Base-by-base conservation (phyloP, 805 yeast genomes). In the Candida chauliodis region DNA sequence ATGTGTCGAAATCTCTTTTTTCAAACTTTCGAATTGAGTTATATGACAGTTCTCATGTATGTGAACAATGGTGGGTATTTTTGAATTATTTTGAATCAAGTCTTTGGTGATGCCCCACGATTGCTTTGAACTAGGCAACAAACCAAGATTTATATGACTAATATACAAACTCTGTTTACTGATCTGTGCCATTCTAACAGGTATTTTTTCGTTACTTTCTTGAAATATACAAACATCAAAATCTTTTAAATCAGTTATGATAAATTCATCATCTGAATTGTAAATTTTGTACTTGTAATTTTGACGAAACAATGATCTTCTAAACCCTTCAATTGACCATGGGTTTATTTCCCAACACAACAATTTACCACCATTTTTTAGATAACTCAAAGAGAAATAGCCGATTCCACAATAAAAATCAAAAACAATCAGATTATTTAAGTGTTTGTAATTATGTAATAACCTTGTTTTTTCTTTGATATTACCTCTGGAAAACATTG, bases 401-500 rank as follows among this genome's bases (percentile, higher is more conserved):
- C 96, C 96, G 34, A 87, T 88, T 0, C 96, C 96, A 21, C 84
- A 79, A 55, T 87, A 87, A 30, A 88, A 50, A 52, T 87, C 96
- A 3, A 84, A 66, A 0, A 83, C 76, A 16, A 65, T 69, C 0
- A 66, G 62, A 9, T 57, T 66, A 8, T 48, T 36, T 1, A 79
- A 55, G 20, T 63, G 51, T 1, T 39, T 30, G 41, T 63, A 76
- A 0, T 56, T 55, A 14, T 66, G 66, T 28, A 85, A 52, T 0
- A 87, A 69, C 15, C 96, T 58, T 10, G 77, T 71, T 55, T 87
- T 87, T 52, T 87, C 96, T 46, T 83, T 83, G 49, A 88, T 76
- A 54, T 87, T 87, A 1, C 96, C 96, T 14, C 96, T 59, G 34
- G 90, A 81, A 54, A 88, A 88, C 96, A 87, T 87, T 2, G 95